phyloP scores from a whole-genome alignment of 805 yeast species.

The Yamadazyma olivae region DNA sequence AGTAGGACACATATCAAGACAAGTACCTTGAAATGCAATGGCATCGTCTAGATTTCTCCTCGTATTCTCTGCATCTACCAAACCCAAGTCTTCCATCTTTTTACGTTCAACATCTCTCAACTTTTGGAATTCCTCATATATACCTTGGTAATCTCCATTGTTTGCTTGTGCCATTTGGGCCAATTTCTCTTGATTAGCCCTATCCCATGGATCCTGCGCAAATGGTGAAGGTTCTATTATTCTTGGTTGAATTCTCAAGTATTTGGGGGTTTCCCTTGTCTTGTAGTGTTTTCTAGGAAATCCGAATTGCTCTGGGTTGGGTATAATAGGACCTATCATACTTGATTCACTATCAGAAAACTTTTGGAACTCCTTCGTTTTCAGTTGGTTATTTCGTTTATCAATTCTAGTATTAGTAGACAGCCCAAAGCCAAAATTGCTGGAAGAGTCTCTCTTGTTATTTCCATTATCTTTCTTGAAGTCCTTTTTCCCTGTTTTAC shows the following conservation, averaged over 20 bases:
- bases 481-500: too few species aligned
- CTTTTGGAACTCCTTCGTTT: too few species aligned
- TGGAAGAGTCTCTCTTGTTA: too few species aligned
- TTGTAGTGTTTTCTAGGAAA: slow-evolving; percentile 15
- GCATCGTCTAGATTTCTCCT: slow-evolving; percentile 87
- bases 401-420: not conserved
- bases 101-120: slow-evolving; percentile 73
- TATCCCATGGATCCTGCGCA: slow-evolving; percentile 62
- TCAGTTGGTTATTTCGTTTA: not conserved
- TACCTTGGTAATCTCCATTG: slow-evolving; percentile 58
- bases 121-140: slow-evolving; percentile 71
- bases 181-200: slow-evolving; percentile 65
- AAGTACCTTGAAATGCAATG: slow-evolving; percentile 80
- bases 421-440: not conserved
- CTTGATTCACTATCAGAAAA: too few species aligned
- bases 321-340: slow-evolving; percentile 28
- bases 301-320: slow-evolving; percentile 29
- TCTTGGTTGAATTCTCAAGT: slow-evolving; percentile 33
- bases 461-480: too few species aligned
- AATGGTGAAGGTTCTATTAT: slow-evolving; percentile 31
- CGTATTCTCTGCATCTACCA: slow-evolving; percentile 84
- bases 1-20: slow-evolving; percentile 92
- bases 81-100: slow-evolving; percentile 73
- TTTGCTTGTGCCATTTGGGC: slow-evolving; percentile 42
- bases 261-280: slow-evolving; percentile 33